Base-by-base conservation (phyloP, 768 basidiomycete species). In the Calocera viscosa region DNA sequence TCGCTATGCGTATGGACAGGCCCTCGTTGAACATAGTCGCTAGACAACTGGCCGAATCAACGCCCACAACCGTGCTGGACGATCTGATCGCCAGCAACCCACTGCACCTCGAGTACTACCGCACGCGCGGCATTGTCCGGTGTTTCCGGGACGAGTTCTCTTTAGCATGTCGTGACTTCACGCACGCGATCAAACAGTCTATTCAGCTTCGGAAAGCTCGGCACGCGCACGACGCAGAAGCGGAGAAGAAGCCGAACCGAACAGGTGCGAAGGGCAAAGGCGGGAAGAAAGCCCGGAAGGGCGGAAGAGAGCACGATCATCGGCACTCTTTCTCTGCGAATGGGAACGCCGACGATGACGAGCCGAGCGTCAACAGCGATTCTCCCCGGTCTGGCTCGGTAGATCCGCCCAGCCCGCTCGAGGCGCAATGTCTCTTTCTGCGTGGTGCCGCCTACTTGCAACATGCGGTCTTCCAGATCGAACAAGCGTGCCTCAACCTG, bases 61-160 rank as follows among this genome's bases (percentile, higher is more conserved):
- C 90, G 0, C 85, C 85, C 1, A 89, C 90, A 8, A 79, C 80
- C n/a, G 80, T 89, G 22, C 77, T 94, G 63, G 90, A 94, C 70
- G 85, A 87, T 68, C 82, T 94, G 66, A 92, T 94, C 67, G 80
- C 82, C 0, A 76, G 79, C 19, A 77, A 86, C 68, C 92, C 92
- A 0, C 86, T 91, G 67, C 83, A 84, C 22, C 82, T 94, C 35
- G 90, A 94, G 75, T 92, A 89, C 74, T 89, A 84, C 72, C 85
- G 92, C 53, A 93, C 92, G 0, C 85, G 91, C n/a, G 92, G 91
- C 10, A 89, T 94, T 67, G 90, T 94, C 14, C 89, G 89, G 71
- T 89, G 87, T 73, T 94, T 93, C 80, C 84, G 89, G 63, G 91
- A 94, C 68, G 90, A 93, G 73, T 93, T 86, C 71, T 68, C 78